Conservation (phyloP, 306 rosid genomes). For the Rosa lucieae region DNA sequence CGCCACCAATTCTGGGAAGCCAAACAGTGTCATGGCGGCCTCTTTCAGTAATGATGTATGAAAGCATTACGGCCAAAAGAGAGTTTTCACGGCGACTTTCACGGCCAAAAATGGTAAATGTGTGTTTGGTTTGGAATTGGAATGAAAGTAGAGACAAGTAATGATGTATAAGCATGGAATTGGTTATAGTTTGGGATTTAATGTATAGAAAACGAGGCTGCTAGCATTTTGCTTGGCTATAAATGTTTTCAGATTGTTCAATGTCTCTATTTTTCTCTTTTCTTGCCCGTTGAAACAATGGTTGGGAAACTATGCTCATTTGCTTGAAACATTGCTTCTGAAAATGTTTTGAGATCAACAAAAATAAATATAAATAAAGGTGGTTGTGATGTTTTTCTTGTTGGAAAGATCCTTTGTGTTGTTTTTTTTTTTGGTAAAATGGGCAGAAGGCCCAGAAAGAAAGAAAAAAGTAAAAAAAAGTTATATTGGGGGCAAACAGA, state of each 20-base stretch:
- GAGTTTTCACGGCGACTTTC: conserved; percentile 44
- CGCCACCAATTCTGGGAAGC: conserved; percentile 72
- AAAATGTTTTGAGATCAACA: neutral
- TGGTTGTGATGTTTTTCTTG: too few relatives aligned
- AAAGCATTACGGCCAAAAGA: conserved; percentile 21
- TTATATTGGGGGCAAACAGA: too few relatives aligned
- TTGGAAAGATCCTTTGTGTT: too few relatives aligned
- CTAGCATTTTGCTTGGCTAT: neutral
- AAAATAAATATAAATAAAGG: too few relatives aligned
- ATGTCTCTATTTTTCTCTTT: neutral
- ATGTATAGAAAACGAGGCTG: too few relatives aligned
- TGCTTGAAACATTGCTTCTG: neutral
- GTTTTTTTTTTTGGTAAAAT: too few relatives aligned
- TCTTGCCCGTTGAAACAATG: neutral
- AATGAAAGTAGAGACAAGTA: too few relatives aligned
- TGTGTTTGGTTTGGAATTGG: too few relatives aligned
- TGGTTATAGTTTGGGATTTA: too few relatives aligned
- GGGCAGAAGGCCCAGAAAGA: too few relatives aligned
- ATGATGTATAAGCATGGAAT: too few relatives aligned
- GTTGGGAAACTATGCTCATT: neutral
- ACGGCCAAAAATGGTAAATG: conserved; percentile 21
- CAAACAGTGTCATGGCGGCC: conserved; percentile 50
- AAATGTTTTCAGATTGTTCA: neutral
- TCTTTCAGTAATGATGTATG: conserved; percentile 31
- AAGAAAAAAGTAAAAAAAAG: too few relatives aligned